Percentiles rank a stretch among this genome's conserved stretches.
These are phyloP conservation scores for Sphaceloma murrayae DNA, from an alignment of 2,329 filamentous ascomycete genomes.

Conservation along the genomic window DNA sequence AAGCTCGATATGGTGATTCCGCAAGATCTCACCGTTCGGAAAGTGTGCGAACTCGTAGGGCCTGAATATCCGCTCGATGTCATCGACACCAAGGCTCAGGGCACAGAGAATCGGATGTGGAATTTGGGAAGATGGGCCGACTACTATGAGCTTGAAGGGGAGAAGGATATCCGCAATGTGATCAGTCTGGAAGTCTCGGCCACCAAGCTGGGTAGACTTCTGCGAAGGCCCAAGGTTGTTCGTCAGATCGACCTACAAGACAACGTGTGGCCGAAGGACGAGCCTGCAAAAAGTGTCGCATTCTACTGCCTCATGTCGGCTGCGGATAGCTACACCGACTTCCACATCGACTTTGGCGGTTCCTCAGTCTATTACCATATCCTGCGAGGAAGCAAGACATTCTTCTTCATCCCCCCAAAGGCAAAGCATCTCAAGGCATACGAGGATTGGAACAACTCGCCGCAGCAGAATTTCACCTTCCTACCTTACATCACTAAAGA, in stretches of 20 bases:
- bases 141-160: conserved; percentile 54
- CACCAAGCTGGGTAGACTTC: conserved; percentile 51
- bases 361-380: conserved; percentile 65
- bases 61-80: conserved; percentile 54
- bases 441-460: conserved; percentile 60
- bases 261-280: conserved; percentile 45
- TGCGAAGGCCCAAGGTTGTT: conserved; percentile 54
- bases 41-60: conserved; percentile 55
- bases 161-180: conserved; percentile 57
- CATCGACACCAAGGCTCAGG: conserved; percentile 61
- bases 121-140: conserved; percentile 58
- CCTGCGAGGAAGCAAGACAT: conserved; percentile 58
- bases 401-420: conserved; percentile 62
- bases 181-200: conserved; percentile 60
- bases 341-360: conserved; percentile 62
- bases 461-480: conserved; percentile 56
- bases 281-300: conserved; percentile 49
- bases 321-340: conserved; percentile 61
- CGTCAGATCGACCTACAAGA: conserved; percentile 52
- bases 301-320: conserved; percentile 64
- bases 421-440: conserved; percentile 60
- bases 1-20: conserved; percentile 60
- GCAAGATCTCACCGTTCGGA: conserved; percentile 51
- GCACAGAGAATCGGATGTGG: conserved; percentile 55
- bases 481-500: conserved; percentile 55